These are phyloP conservation scores for Starmerella roubikii DNA, from an alignment of 805 yeast genomes.

Conservation along the genomic window DNA sequence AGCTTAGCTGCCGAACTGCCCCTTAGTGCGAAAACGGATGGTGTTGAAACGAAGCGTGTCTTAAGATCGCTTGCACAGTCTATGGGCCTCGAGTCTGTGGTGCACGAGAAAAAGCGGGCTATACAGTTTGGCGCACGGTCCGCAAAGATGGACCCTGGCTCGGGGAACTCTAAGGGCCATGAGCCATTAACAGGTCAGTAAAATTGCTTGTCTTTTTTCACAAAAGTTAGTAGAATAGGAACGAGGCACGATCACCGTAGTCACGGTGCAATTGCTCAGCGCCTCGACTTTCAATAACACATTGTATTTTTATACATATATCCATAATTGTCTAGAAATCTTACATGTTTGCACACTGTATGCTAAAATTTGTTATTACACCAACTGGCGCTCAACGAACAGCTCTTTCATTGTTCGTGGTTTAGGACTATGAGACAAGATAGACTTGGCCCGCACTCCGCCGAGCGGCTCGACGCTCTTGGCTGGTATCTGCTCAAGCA, in stretches of 20 bases:
- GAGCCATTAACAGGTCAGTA: no score
- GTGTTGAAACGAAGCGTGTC: constrained; percentile 30
- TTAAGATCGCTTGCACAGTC: constrained; percentile 48
- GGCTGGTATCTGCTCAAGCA: constrained; percentile 26
- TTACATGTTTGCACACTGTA: no score
- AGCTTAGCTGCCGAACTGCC: constrained; percentile 25
- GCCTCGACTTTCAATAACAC: no score
- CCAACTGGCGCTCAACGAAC: no score
- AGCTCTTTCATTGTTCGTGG: no score
- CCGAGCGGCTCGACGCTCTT: constrained; percentile 28
- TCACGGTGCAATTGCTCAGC: no score
- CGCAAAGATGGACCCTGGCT: constrained; percentile 80
- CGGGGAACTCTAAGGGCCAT: constrained; percentile 66
- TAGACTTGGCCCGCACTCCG: constrained; percentile 21
- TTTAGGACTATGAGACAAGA: constrained; percentile 3
- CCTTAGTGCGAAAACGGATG: constrained; percentile 30
- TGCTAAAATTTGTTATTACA: no score
- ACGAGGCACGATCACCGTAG: no score
- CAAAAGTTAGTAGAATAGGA: no score
- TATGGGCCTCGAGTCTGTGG: constrained; percentile 38
- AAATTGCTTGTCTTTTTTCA: not conserved
- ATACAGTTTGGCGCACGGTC: constrained; percentile 93
- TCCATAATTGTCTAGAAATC: no score
- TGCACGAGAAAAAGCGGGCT: constrained; percentile 76
- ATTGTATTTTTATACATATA: no score